These are phyloP conservation scores for Pseudogymnoascus sp. DNA, from an alignment of 2,329 filamentous ascomycete genomes.

Conservation along the genomic window DNA sequence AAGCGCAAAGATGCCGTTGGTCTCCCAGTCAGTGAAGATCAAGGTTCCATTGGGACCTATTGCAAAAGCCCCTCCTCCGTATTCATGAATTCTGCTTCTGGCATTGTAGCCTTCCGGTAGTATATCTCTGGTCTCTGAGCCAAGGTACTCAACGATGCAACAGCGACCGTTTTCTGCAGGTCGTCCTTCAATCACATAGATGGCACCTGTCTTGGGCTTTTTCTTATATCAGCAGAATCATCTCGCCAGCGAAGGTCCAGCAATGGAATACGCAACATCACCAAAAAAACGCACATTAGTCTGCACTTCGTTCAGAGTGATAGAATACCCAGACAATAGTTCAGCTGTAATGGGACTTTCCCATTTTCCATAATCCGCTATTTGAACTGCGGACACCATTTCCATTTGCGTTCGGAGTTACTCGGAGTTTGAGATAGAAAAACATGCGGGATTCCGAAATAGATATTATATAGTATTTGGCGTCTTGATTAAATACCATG, in stretches of 20 bases:
- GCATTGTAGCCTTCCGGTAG: constrained; percentile 38
- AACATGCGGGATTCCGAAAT: neutral
- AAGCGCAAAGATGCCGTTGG: constrained; percentile 37
- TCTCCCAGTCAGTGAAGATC: constrained; percentile 38
- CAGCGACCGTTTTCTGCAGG: constrained; percentile 33
- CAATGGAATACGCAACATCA: constrained; percentile 12
- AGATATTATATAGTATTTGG: neutral
- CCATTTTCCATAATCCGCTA: constrained; percentile 32
- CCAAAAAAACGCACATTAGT: constrained; percentile 22
- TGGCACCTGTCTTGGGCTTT: constrained; percentile 23
- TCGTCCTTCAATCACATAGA: constrained; percentile 31
- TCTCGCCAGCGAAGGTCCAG: neutral
- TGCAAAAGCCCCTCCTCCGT: constrained; percentile 41
- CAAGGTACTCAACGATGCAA: constrained; percentile 37
- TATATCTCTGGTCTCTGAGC: constrained; percentile 31
- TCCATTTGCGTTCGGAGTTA: neutral
- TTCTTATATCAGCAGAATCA: neutral
- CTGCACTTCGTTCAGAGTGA: constrained; percentile 27
- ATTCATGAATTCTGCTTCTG: constrained; percentile 42
- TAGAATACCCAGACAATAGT: constrained; percentile 27
- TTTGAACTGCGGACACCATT: constrained; percentile 12
- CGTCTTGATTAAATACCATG: neutral
- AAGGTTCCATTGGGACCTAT: constrained; percentile 33
- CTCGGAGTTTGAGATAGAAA: neutral
- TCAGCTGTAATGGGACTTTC: constrained; percentile 32